Evolutionary conservation across 768 basidiomycete species (phyloP).

Genomic region (Cystobasidiopsis lactophilus): DNA sequence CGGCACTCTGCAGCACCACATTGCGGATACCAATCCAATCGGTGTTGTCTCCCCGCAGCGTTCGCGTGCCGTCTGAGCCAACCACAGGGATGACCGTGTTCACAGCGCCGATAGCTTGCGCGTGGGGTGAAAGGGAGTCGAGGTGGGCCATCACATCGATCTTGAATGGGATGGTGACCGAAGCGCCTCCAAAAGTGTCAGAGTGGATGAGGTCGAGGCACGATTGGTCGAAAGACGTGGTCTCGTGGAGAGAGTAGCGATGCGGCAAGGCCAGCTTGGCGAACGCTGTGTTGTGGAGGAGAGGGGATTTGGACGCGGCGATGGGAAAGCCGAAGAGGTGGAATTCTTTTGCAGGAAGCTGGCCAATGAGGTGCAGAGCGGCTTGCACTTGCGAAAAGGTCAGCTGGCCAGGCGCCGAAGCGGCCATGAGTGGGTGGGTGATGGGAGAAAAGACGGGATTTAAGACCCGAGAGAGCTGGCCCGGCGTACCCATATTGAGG

Average conservation of each 20-base stretch:
- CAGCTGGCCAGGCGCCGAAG: constrained; percentile 83
- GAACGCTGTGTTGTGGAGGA: constrained; percentile 78
- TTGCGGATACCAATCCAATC: constrained; percentile 77
- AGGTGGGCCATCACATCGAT: constrained; percentile 66
- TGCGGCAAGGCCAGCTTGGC: constrained; percentile 61
- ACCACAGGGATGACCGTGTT: constrained; percentile 57
- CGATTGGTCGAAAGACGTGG: constrained; percentile 39
- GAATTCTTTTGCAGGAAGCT: constrained; percentile 49
- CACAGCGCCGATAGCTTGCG: constrained; percentile 71
- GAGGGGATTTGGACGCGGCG: constrained; percentile 69
- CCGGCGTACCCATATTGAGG: constrained; percentile 60
- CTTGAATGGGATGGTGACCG: constrained; percentile 91
- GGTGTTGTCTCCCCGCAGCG: constrained; percentile 73
- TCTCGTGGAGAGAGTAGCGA: constrained; percentile 56
- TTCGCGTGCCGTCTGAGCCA: constrained; percentile 26
- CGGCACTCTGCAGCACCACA: constrained; percentile 23
- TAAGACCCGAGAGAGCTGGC: constrained; percentile 74
- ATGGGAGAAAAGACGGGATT: constrained; percentile 72
- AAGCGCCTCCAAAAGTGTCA: constrained; percentile 75
- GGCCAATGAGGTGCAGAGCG: constrained; percentile 57
- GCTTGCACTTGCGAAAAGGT: constrained; percentile 66
- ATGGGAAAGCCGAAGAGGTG: constrained; percentile 82
- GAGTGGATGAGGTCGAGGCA: constrained; percentile 41
- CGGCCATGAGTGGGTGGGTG: constrained; percentile 67
- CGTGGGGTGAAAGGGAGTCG: constrained; percentile 56